A percentile compares a stretch with the other conserved stretches of the same genome.
Conservation (phyloP, 1,284 basidiomycete genomes). For the Malassezia slooffiae region DNA sequence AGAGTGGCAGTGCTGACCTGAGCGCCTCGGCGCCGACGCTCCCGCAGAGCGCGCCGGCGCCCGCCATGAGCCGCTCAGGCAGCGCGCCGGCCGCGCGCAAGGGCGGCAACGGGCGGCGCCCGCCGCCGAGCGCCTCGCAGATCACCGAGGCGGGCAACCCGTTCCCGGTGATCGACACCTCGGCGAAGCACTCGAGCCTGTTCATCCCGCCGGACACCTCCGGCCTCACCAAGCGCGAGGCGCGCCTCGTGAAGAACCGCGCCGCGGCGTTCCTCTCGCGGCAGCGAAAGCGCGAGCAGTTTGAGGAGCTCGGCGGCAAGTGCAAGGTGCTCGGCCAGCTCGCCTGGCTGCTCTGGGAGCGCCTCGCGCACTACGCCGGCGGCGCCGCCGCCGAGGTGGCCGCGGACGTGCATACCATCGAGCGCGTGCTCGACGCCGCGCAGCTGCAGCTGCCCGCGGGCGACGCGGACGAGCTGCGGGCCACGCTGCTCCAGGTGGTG, state of each 20-base stretch:
- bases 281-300: conserved; percentile 81
- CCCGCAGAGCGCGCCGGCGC: too few relatives aligned
- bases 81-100: conserved; percentile 2
- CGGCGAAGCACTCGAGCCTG: conserved; percentile 42
- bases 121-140: conserved; percentile 39
- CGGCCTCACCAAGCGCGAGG: conserved; percentile 75
- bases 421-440: conserved; percentile 2
- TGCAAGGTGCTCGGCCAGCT: conserved; percentile 45
- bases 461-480: conserved; percentile 12
- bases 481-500: conserved; percentile 10
- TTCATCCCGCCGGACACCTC: conserved; percentile 77
- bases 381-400: not conserved
- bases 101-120: conserved; percentile 14
- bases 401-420: not conserved
- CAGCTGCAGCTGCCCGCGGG: conserved; percentile 1
- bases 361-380: not conserved
- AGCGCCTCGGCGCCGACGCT: too few relatives aligned
- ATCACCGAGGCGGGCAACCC: conserved; percentile 41
- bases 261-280: conserved; percentile 78
- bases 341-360: conserved; percentile 36
- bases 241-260: conserved; percentile 77
- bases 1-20: too few relatives aligned
- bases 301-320: conserved; percentile 76
- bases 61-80: not conserved
- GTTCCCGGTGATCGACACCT: conserved; percentile 46